phyloP scores from a whole-genome alignment of 345 rosid species.

The Gossypium mustelinum region DNA sequence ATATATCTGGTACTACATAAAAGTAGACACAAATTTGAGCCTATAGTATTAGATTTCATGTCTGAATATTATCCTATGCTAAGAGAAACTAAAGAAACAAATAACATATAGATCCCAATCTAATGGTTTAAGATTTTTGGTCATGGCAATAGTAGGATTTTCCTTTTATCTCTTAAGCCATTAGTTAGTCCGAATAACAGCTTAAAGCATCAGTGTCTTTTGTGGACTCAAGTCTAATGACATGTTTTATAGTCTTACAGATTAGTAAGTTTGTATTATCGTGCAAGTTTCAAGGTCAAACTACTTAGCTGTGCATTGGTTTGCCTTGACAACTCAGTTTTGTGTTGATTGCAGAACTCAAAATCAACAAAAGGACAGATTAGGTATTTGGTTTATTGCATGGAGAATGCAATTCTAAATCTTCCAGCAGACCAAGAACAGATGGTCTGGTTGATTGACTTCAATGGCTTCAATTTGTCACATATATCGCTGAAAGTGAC shows the following conservation, averaged over 20 bases:
- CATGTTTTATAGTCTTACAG: background rate
- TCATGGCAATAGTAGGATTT: background rate
- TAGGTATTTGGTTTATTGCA: conserved; percentile 82
- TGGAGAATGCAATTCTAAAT: conserved; percentile 90
- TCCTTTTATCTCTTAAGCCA: background rate
- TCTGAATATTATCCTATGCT: background rate
- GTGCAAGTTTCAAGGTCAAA: background rate
- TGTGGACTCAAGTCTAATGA: background rate
- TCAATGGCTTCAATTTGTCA: conserved; percentile 66
- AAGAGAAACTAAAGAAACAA: background rate
- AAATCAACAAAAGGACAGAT: conserved; percentile 90
- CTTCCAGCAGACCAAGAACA: conserved; percentile 72
- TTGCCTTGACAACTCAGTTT: conserved; percentile 16
- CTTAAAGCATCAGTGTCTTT: background rate
- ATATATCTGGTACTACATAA: background rate
- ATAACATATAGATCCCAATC: background rate
- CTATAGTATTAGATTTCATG: background rate
- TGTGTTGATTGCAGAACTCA: conserved; percentile 59
- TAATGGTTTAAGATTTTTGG: background rate
- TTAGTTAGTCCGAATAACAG: background rate
- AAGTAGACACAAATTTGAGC: background rate
- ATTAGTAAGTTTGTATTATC: background rate
- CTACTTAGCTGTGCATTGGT: background rate
- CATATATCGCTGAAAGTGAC: conserved; percentile 76
- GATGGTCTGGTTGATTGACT: conserved; percentile 95